These are phyloP conservation scores for Hygrophoropsis aurantiaca DNA, from an alignment of 768 basidiomycete species.

Conservation along the genomic window DNA sequence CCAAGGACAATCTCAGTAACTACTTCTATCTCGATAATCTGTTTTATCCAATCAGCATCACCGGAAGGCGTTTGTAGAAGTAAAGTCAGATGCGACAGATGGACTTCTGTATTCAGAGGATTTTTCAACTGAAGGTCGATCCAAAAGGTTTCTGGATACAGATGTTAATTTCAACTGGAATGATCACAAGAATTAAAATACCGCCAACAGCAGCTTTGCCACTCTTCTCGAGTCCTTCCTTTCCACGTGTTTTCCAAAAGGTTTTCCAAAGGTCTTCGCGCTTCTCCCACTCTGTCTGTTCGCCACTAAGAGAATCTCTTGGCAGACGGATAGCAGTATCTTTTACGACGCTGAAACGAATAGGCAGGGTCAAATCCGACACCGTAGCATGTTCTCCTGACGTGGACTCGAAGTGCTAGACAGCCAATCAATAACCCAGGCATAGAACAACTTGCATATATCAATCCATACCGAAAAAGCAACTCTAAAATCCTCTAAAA, in stretches of 20 bases:
- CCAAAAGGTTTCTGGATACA: conserved; percentile 67
- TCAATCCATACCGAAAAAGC: conserved; percentile 83
- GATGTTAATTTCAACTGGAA: conserved; percentile 3
- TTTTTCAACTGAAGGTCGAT: conserved; percentile 70
- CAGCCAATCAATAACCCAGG: conserved; percentile 4
- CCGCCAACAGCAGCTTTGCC: conserved; percentile 67
- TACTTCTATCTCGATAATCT: conserved; percentile 55
- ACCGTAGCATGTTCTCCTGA: conserved; percentile 43
- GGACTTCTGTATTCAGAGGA: conserved; percentile 74
- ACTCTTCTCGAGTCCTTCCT: conserved; percentile 50
- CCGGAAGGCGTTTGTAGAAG: conserved; percentile 40
- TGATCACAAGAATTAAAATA: conserved; percentile 26
- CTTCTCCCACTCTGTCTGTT: conserved; percentile 54
- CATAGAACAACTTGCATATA: conserved; percentile 14
- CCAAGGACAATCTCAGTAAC: conserved; percentile 62
- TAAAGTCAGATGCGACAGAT: conserved; percentile 60
- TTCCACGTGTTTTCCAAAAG: conserved; percentile 59
- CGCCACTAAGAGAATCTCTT: conserved; percentile 45
- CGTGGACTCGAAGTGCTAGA: conserved; percentile 71
- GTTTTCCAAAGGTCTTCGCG: conserved; percentile 65
- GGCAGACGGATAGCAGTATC: conserved; percentile 59
- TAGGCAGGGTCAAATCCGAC: conserved; percentile 57
- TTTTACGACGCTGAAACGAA: conserved; percentile 60
- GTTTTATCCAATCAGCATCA: conserved; percentile 30
- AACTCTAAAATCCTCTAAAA: conserved; percentile 84